phyloP scores from a whole-genome alignment of 192 early-diverging fungal genomes.

The Coemansia nantahalensis region DNA sequence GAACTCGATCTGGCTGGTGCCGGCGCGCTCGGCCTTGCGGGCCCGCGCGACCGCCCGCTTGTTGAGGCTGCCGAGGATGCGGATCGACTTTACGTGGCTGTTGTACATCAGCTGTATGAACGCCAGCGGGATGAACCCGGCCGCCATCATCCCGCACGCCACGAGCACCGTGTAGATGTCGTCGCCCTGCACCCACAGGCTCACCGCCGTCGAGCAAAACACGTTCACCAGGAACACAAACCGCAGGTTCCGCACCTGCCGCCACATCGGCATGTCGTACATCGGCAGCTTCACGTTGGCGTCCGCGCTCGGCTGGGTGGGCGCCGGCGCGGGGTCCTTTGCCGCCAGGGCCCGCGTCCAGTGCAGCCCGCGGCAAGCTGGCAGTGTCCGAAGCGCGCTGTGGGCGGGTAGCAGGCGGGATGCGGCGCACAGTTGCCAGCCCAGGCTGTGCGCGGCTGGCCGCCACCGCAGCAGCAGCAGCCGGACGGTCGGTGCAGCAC shows the following conservation, averaged over 20 bases:
- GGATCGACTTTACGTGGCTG: conserved; percentile 37
- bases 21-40: conserved; percentile 7
- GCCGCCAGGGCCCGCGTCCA: too few species aligned
- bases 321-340: too few species aligned
- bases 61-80: conserved; percentile 31
- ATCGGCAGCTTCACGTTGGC: conserved; percentile 28
- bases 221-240: conserved; percentile 39
- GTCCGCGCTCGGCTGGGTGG: background rate
- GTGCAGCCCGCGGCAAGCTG: too few species aligned
- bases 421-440: too few species aligned
- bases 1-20: conserved; percentile 35
- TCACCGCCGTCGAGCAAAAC: conserved; percentile 19
- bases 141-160: conserved; percentile 22
- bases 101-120: conserved; percentile 25
- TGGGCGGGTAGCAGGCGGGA: too few species aligned
- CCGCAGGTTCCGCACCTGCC: conserved; percentile 24
- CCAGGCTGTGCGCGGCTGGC: too few species aligned
- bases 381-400: too few species aligned
- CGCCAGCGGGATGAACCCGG: conserved; percentile 36
- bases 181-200: conserved; percentile 27
- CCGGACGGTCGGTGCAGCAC: too few species aligned
- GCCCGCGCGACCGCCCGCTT: conserved; percentile 6
- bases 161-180: conserved; percentile 32
- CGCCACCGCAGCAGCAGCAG: too few species aligned
- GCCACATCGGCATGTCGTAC: conserved; percentile 48